Evolutionary conservation across 2,329 filamentous ascomycete genomes (phyloP), one percentile per base, ranked within the genome.

Genomic region (Fulvia fulva): DNA sequence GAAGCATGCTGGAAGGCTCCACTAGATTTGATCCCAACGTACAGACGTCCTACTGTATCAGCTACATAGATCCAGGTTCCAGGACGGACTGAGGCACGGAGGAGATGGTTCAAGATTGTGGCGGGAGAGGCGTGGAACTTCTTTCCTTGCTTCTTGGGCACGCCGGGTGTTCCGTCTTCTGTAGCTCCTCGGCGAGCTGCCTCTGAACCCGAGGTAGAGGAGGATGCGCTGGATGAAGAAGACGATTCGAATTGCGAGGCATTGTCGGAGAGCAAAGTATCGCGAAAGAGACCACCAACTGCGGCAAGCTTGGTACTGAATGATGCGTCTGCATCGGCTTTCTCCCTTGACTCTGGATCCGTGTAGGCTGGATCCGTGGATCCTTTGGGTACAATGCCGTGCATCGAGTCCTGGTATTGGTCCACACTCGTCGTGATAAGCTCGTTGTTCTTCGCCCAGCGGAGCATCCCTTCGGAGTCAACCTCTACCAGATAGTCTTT

Each of bases 41-140:
- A 96, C 0, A 96, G 80, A 0, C 88, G 84, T 70, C 91, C 93
- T 1, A 84, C 86, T 1, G 90, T 93, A 73, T 96, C 91, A 23
- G 88, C 87, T 5, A 92, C 91, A 68, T 96, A 96, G 64, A 96
- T 95, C 91, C 91, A 96, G 3, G 89, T 94, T 65, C 92, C 91
- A 57, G 90, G 90, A 70, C 86, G 87, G 47, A 91, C 87, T 0
- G 87, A 86, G 61, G 89, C 87, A 62, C 89, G 84, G 19, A 93
- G 80, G 7, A 96, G 79, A 64, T 88, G 88, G 73, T 93, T 90
- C 68, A 94, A 82, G 8, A 95, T 81, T 0, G 87, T 87, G 0
- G 87, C 84, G 0, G 88, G 85, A 2, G 86, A 90, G 4, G 91
- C 80, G 67, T 89, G 84, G 53, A 81, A 83, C 56, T 86, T 70